A percentile compares a stretch with the other conserved stretches of the same genome.
Evolutionary conservation across 345 rosid species (phyloP).

Genomic region (Eucalyptus microcorys): DNA sequence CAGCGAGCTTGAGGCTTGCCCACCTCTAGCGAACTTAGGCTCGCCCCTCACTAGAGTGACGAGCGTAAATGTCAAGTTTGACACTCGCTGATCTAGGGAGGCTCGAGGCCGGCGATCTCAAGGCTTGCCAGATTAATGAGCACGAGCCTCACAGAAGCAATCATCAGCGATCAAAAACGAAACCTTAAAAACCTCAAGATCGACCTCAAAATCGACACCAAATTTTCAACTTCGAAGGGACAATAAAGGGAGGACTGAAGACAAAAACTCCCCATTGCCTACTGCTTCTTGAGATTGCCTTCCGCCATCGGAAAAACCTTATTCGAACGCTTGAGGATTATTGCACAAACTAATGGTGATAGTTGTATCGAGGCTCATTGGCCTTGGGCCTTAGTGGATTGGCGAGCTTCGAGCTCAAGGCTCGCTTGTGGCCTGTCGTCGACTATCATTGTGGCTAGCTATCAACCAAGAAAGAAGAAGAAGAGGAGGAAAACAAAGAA

Average conservation of each 20-base stretch:
- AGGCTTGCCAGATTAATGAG: too few relatives aligned
- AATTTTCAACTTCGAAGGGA: too few relatives aligned
- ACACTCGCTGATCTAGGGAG: accelerated
- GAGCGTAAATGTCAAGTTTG: accelerated
- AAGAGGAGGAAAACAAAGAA: too few relatives aligned
- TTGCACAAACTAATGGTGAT: too few relatives aligned
- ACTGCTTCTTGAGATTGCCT: background rate
- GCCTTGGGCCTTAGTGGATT: accelerated
- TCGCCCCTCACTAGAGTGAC: accelerated
- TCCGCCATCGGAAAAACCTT: background rate
- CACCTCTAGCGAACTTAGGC: too few relatives aligned
- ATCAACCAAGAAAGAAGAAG: too few relatives aligned
- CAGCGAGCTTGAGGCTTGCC: too few relatives aligned
- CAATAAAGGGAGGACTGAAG: background rate
- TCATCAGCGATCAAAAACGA: accelerated
- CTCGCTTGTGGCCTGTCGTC: accelerated
- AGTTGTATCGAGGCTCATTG: accelerated
- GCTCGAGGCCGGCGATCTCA: accelerated
- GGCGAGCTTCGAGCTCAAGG: too few relatives aligned
- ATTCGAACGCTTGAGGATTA: background rate
- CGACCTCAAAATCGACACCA: background rate
- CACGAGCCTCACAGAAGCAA: accelerated
- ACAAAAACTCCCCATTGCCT: background rate
- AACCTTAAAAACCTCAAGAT: background rate
- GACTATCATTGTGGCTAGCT: accelerated